phyloP scores from a whole-genome alignment of 768 basidiomycete genomes.

The Crepidotus variabilis region DNA sequence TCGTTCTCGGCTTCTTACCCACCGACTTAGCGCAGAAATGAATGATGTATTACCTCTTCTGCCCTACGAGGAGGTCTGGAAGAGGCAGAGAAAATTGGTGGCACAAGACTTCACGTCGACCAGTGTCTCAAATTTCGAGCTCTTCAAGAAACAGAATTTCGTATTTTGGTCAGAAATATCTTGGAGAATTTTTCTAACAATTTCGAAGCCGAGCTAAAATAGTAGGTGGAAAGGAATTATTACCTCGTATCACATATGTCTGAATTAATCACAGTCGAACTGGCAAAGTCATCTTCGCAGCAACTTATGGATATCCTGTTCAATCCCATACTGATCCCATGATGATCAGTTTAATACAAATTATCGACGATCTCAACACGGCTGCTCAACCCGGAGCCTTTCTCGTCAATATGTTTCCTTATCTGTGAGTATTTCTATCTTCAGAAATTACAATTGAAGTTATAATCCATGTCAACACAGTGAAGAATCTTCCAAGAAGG shows the following conservation, averaged over 20 bases:
- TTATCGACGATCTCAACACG: too few relatives aligned
- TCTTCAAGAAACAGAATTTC: constrained; percentile 18
- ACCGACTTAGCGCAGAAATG: not conserved
- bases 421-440: too few relatives aligned
- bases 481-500: constrained; percentile 49
- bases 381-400: too few relatives aligned
- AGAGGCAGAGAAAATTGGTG: constrained; percentile 29
- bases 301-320: too few relatives aligned
- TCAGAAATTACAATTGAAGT: not conserved
- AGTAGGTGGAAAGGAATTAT: too few relatives aligned
- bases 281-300: too few relatives aligned
- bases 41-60: not conserved
- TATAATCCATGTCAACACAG: too few relatives aligned
- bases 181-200: constrained; percentile 21
- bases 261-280: too few relatives aligned
- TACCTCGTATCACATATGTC: too few relatives aligned
- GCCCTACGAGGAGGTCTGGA: constrained; percentile 35
- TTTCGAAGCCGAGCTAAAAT: constrained; percentile 26
- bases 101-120: constrained; percentile 16
- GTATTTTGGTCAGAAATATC: constrained; percentile 16
- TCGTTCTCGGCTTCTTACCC: not conserved
- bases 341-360: too few relatives aligned
- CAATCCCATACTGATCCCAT: too few relatives aligned
- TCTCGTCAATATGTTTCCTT: too few relatives aligned
- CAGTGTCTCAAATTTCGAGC: constrained; percentile 12